These are phyloP conservation scores for Penicillium cosmopolitanum DNA, from an alignment of 495 filamentous ascomycete genomes.

Conservation along the genomic window DNA sequence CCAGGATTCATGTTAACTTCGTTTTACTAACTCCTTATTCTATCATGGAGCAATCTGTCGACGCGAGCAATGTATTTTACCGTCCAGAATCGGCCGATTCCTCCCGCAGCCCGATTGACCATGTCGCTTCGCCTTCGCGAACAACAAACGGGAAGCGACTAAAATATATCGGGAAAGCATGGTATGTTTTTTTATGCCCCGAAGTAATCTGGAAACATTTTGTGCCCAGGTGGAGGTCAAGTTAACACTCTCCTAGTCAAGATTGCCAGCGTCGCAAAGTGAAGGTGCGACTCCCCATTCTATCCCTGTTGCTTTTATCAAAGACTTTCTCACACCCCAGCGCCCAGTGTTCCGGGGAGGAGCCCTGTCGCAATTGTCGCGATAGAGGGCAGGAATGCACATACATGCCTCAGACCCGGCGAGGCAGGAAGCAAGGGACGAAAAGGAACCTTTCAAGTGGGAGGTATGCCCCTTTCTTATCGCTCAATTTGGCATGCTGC, in stretches of 20 bases:
- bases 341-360: conserved; percentile 6
- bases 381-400: neutral
- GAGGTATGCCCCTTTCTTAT: neutral
- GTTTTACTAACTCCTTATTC: neutral
- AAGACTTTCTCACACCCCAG: neutral
- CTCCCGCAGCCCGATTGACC: neutral
- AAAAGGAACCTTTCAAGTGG: neutral
- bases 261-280: conserved; percentile 4
- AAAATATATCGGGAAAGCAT: neutral
- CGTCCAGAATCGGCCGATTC: neutral
- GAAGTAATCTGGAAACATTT: neutral
- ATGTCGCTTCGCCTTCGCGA: neutral
- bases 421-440: neutral
- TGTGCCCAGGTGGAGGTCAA: neutral
- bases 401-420: neutral
- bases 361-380: neutral
- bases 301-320: neutral
- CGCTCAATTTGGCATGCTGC: neutral
- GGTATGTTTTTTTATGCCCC: neutral
- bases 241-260: neutral
- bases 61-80: neutral
- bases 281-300: neutral
- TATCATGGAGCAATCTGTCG: neutral
- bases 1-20: neutral
- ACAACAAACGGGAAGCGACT: neutral